Evolutionary conservation across 2,329 filamentous ascomycete species (phyloP), one percentile per base, ranked within the genome.

Genomic region (Aspergillus sp.): DNA sequence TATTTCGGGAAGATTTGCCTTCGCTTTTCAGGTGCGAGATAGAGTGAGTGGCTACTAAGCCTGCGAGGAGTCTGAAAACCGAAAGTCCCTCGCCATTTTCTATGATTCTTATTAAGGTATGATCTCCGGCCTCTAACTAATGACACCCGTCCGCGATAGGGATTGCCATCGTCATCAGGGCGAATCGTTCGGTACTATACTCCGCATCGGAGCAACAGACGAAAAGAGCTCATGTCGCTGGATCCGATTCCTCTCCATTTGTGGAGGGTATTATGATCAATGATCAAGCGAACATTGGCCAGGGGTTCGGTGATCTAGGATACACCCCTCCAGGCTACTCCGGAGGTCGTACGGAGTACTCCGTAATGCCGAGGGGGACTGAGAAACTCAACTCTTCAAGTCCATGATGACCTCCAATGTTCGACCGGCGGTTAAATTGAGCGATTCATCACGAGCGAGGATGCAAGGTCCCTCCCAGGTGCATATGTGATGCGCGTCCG

Each of bases 401-500:
- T 29, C 26, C 26, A 29, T 29, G 26, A 9, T 29, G 26, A 29
- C 7, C 26, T 29, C 26, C 0, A 9, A 29, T 6, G 16, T 42
- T 42, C 14, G 36, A n/a, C 45, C 45, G 45, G 45, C 45, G 45
- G 18, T 47, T 47, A 24, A 14, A 14, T 24, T 11, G 36, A 22
- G 55, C 49, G 49, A 58, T 46, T 42, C 6, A 49, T 49, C 50
- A 46, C 58, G 46, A 39, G 29, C 36, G 54, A 49, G 39, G 52
- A 55, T 18, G 47, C 64, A 66, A 64, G 64, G 62, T 58, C 60
- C 60, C 54, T 39, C 59, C 53, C 49, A 32, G 32, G 50, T 63
- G 58, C 62, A 64, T 64, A 47, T 36, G 20, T 54, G 51, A 22
- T 62, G 62, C 60, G 59, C 59, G 36, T 39, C 36, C 31, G 36